Base-by-base conservation (phyloP, 106 monocot species). In the Acanthochlamys bracteata region DNA sequence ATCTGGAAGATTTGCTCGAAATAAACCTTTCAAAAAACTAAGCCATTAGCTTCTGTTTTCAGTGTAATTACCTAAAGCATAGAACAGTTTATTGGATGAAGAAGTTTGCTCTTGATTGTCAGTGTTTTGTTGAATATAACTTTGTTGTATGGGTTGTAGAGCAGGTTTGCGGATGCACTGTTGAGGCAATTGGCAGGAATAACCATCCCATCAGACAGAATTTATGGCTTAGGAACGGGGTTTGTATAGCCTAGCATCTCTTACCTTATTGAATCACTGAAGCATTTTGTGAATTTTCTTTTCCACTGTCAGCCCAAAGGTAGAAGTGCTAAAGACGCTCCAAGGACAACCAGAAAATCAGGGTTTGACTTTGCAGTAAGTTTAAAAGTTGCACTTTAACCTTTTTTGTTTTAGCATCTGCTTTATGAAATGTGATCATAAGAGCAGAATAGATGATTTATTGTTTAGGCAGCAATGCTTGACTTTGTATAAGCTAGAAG, bases 201-300 rank as follows among this genome's bases (percentile, higher is more conserved):
- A 64, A 76, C 63, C 49, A 65, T 98, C 54, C 92, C 85, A 43
- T 57, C 92, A 59, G 79, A 92, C 41, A 85, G 76, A 65, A 98
- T 98, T 20, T 98, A 92, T 69, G 98, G 92, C 6, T 69, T 98
- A 39, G 98, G 98, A 41, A 79, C 92, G 63, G 91, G 98, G 98
- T 98, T 60, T 64, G 90, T 77, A 68, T 53, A 55, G 33, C 65
- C 41, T 66, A 12, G 16, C 55, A 24, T 23, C 17, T 24, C 55
- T 47, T 4, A n/a, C n/a, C n/a, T n/a, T 15, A 14, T 59, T 69
- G 54, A 39, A 4, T 61, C 13, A 17, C 17, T 13, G 40, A 46
- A 21, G 10, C 13, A n/a, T 21, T 22, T 20, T 6, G 25, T 25
- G 14, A 23, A 71, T 23, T 24, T 62, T 57, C 59, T 66, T 42